Percentiles rank a stretch among this genome's conserved stretches.
Conservation (phyloP, 306 rosid species). For the Medicago truncatula region DNA sequence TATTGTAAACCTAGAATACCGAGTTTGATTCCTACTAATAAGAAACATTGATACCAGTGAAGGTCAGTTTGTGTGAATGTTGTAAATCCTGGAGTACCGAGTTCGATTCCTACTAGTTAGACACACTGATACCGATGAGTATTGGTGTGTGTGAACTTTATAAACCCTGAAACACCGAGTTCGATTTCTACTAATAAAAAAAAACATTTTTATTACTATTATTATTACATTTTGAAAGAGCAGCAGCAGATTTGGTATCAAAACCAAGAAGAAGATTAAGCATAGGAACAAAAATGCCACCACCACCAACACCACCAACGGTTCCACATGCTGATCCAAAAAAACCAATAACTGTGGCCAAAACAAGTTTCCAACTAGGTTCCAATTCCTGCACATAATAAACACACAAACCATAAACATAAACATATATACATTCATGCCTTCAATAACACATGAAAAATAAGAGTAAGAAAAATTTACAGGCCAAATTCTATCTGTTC, state of each 20-base stretch:
- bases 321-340: slow-evolving; percentile 93
- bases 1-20: not conserved
- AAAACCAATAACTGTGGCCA: slow-evolving; percentile 82
- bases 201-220: not conserved
- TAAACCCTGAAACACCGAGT: not conserved
- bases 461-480: slow-evolving; percentile 43
- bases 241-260: slow-evolving; percentile 94
- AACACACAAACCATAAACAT: slow-evolving; percentile 3
- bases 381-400: slow-evolving; percentile 62
- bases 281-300: slow-evolving; percentile 98
- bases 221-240: slow-evolving; percentile 82
- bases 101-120: not conserved
- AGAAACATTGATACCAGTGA: too few species aligned
- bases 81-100: not conserved
- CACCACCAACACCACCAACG: slow-evolving; percentile 97
- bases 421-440: not conserved
- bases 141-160: not conserved
- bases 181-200: not conserved
- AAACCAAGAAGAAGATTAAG: slow-evolving; percentile 85
- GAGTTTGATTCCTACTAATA: not conserved
- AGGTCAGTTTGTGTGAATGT: not conserved
- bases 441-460: not conserved
- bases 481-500: slow-evolving; percentile 66
- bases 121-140: not conserved
- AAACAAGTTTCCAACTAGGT: slow-evolving; percentile 67